Evolutionary conservation across 306 rosid species (phyloP).

Genomic region (Fagus sylvatica): DNA sequence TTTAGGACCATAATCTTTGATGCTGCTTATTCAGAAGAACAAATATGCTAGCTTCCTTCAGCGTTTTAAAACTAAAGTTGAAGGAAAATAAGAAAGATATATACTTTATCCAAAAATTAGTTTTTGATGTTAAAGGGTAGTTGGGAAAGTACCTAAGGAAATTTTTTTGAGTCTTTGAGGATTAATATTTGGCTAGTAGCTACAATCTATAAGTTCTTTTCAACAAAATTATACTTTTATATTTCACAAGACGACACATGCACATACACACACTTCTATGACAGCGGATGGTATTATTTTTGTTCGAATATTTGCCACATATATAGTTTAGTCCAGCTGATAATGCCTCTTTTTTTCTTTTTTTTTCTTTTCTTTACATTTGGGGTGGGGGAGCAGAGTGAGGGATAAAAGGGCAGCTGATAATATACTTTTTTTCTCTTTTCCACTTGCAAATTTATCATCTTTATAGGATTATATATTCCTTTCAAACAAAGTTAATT

Average conservation of each 20-base stretch:
- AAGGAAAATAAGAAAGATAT: not conserved
- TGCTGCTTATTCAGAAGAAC: too few relatives aligned
- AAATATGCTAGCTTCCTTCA: not conserved
- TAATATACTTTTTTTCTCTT: constrained; percentile 39
- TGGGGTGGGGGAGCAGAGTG: not conserved
- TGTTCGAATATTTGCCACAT: not conserved
- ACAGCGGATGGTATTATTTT: not conserved
- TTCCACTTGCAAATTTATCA: constrained; percentile 45
- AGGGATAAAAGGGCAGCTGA: constrained; percentile 2
- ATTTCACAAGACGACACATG: not conserved
- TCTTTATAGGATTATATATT: constrained; percentile 57
- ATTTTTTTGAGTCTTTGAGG: not conserved
- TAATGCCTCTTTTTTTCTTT: not conserved
- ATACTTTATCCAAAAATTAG: not conserved
- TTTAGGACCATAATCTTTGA: constrained; percentile 2
- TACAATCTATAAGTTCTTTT: not conserved
- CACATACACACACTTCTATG: not conserved
- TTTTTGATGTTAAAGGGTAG: not conserved
- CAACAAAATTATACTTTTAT: not conserved
- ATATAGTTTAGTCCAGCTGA: too few relatives aligned
- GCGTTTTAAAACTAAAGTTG: not conserved
- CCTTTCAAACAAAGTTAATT: constrained; percentile 11
- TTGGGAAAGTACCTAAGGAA: not conserved
- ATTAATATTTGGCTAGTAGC: not conserved
- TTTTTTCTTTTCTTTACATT: not conserved